phyloP scores from a whole-genome alignment of 2,329 filamentous ascomycete genomes.

The Helotiales sp. region DNA sequence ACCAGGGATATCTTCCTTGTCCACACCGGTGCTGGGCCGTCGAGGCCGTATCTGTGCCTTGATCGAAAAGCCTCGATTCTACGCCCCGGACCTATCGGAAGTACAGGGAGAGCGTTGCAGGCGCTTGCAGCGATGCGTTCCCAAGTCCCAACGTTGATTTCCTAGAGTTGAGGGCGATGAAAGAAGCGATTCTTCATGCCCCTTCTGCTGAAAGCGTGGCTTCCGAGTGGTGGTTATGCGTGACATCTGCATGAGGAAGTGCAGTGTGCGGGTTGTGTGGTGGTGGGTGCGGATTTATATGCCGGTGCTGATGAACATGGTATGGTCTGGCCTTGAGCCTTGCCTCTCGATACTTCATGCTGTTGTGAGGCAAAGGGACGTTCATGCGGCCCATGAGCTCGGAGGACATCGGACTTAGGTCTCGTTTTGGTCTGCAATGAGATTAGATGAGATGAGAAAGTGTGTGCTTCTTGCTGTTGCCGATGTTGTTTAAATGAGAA shows the following conservation, averaged over 20 bases:
- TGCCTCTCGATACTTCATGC: neutral
- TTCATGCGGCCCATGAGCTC: neutral
- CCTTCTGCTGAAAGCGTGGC: neutral
- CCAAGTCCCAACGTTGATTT: neutral
- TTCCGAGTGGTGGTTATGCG: slow-evolving; percentile 4
- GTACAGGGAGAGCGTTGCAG: neutral
- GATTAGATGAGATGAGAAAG: too few species aligned
- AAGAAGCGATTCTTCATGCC: neutral
- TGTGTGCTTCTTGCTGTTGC: too few species aligned
- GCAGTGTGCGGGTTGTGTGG: neutral
- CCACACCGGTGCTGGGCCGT: too few species aligned
- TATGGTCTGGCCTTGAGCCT: neutral
- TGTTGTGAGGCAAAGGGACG: neutral
- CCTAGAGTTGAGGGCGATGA: neutral
- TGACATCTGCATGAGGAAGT: too few species aligned
- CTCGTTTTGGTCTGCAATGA: too few species aligned
- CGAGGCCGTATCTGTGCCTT: neutral
- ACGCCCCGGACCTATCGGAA: slow-evolving; percentile 3
- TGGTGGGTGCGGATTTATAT: neutral
- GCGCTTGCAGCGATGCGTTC: slow-evolving; percentile 3
- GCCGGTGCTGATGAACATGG: neutral
- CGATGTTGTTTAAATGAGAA: too few species aligned
- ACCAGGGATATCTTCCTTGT: too few species aligned
- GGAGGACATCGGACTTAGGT: too few species aligned
- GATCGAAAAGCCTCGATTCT: neutral